Percentiles rank a stretch among this genome's conserved stretches.
Evolutionary conservation across 257 asterid species (phyloP).

Genomic region (Plantago elongata): DNA sequence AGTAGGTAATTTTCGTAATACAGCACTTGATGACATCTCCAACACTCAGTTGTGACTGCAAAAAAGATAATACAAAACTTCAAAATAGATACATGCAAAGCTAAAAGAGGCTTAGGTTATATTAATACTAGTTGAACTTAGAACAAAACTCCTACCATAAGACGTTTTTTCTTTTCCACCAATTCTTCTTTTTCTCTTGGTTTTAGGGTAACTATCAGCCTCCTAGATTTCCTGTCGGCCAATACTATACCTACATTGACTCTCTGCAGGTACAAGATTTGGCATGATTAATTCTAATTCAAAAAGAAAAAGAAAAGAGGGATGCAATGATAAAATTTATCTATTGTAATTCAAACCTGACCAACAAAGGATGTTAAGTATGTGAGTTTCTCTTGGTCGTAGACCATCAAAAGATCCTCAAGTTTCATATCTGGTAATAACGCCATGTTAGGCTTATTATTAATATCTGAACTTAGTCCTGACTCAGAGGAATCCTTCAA

Average conservation of each 20-base stretch:
- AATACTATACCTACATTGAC: constrained; percentile 54
- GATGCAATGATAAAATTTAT: constrained; percentile 6
- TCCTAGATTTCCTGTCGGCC: constrained; percentile 73
- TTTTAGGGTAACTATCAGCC: constrained; percentile 66
- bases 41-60: constrained; percentile 68
- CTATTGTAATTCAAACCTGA: constrained; percentile 55
- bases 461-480: constrained; percentile 27
- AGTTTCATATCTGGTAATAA: constrained; percentile 73
- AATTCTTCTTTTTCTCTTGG: constrained; percentile 76
- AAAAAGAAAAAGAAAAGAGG: neutral
- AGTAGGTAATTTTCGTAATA: constrained; percentile 82
- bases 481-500: constrained; percentile 33
- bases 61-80: constrained; percentile 19
- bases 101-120: constrained; percentile 12
- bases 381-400: constrained; percentile 80
- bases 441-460: constrained; percentile 26
- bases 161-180: constrained; percentile 62
- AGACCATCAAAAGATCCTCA: constrained; percentile 76
- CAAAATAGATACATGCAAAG: constrained; percentile 1
- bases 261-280: constrained; percentile 45
- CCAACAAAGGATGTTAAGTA: constrained; percentile 90
- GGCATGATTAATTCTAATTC: constrained; percentile 9
- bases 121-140: constrained; percentile 4
- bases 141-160: constrained; percentile 55
- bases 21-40: constrained; percentile 89